Base-by-base conservation (phyloP, 352 stramenopile species). In the Elongisporangium undulatum region DNA sequence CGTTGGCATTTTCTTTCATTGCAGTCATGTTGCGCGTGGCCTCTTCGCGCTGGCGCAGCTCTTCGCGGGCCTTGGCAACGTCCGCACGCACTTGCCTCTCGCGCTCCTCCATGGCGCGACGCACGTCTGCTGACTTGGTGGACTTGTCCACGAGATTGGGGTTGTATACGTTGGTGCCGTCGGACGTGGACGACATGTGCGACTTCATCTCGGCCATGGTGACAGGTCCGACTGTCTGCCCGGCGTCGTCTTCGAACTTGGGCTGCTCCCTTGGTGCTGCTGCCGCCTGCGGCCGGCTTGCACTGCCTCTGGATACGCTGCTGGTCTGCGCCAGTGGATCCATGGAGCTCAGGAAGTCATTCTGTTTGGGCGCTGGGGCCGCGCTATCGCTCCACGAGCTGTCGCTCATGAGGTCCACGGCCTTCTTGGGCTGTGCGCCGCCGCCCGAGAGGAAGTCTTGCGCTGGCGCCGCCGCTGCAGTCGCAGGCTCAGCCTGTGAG, bases 91-190 rank as follows among this genome's bases (percentile, higher is more conserved):
- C 79, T 55, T 89, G 72, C 6, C 73, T 78, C 67, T 93, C 84
- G 29, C 85, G 83, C 64, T 92, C 77, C 65, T 92, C 79, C 83
- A 94, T 94, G n/a, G 85, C 85, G 3, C 79, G 83, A 17, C 83
- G 83, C 16, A 94, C 85, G 49, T 80, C 63, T 1, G 82, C 79
- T 22, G 79, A 85, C 62, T 94, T 94, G 13, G 82, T 90, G 23
- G 83, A 82, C 63, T 93, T 92, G 68, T 94, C 85, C 55, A 94
- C 79, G 16, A 91, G 65, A 20, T 81, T 87, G n/a, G 85, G 68
- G 56, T 94, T 93, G 73, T 93, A 94, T 59, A 94, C 83, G 56
- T 92, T 90, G 15, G 85, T 89, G 29, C 85, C 85, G 58, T 94
- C 85, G 6, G 81, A 82, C 21, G 83, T 85, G 2, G 78, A 83